Conservation (phyloP, 2,329 filamentous ascomycete genomes). For the Phyllosticta paracitricarpa region DNA sequence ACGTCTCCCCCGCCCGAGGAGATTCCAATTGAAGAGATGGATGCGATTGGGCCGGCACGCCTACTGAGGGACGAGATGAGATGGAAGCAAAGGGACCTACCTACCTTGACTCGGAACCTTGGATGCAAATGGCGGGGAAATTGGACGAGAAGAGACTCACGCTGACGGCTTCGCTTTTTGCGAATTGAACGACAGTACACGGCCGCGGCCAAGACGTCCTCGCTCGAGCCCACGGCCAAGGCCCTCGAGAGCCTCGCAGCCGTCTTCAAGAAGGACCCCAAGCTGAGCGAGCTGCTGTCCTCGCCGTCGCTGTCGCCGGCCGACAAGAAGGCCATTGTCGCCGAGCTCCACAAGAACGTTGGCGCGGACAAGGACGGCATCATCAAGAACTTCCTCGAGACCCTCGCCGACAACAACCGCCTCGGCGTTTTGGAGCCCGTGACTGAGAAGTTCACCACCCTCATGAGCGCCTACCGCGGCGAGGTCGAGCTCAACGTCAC, state of each 20-base stretch:
- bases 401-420: constrained; percentile 94
- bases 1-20: constrained; percentile 35
- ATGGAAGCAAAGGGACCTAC: not conserved
- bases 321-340: constrained; percentile 80
- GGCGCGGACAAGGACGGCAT: constrained; percentile 65
- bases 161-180: constrained; percentile 1
- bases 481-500: constrained; percentile 92
- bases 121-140: constrained; percentile 1
- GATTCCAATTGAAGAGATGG: not conserved
- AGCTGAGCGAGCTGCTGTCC: constrained; percentile 64
- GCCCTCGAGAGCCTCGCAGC: constrained; percentile 61
- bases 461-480: constrained; percentile 82
- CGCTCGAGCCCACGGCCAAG: constrained; percentile 77
- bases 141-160: not conserved
- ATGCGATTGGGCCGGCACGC: constrained; percentile 1
- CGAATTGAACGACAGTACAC: constrained; percentile 60
- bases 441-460: constrained; percentile 71
- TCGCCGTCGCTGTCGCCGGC: constrained; percentile 66
- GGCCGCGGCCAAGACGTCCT: constrained; percentile 76
- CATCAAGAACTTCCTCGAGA: constrained; percentile 85
- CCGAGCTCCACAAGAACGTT: constrained; percentile 78
- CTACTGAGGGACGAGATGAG: not conserved
- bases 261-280: constrained; percentile 71
- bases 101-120: not conserved
- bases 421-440: constrained; percentile 73